Evolutionary conservation across 768 basidiomycete species (phyloP).

Genomic region (Pulveroboletus sp.): DNA sequence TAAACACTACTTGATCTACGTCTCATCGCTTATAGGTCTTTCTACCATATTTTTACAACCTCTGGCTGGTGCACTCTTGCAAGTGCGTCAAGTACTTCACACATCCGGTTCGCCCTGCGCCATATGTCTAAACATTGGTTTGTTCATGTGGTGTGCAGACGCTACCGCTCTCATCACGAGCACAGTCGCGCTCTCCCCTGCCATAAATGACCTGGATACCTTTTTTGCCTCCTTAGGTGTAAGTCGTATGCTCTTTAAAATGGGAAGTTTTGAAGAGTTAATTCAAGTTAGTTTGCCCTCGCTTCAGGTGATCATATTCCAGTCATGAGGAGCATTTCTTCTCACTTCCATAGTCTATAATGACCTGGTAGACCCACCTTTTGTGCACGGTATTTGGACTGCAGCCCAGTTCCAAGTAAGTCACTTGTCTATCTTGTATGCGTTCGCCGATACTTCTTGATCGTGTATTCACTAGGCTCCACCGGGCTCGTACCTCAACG

Average conservation of each 20-base stretch:
- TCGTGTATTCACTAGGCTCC: constrained; percentile 36
- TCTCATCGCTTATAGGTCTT: constrained; percentile 48
- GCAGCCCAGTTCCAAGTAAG: constrained; percentile 47
- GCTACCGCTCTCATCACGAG: constrained; percentile 38
- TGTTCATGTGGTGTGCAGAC: constrained; percentile 23
- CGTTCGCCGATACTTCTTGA: not conserved
- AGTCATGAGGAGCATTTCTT: not conserved
- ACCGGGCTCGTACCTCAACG: constrained; percentile 41
- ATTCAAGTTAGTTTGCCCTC: constrained; percentile 30
- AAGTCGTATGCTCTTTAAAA: constrained; percentile 14
- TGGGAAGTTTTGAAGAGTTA: not conserved
- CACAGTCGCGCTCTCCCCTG: constrained; percentile 42
- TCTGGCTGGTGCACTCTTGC: constrained; percentile 41
- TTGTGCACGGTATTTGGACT: constrained; percentile 49
- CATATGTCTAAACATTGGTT: constrained; percentile 5
- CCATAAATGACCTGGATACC: constrained; percentile 41
- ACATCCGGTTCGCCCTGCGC: constrained; percentile 4
- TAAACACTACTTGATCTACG: constrained; percentile 50
- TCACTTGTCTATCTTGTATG: constrained; percentile 4
- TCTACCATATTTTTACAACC: constrained; percentile 51
- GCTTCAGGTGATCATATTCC: constrained; percentile 21
- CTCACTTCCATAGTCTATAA: constrained; percentile 27
- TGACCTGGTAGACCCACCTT: constrained; percentile 52
- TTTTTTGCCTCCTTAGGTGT: constrained; percentile 61
- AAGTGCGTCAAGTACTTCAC: constrained; percentile 20